Evolutionary conservation across 1,284 basidiomycete genomes (phyloP).

Genomic region (Ustilago shanxiensis): DNA sequence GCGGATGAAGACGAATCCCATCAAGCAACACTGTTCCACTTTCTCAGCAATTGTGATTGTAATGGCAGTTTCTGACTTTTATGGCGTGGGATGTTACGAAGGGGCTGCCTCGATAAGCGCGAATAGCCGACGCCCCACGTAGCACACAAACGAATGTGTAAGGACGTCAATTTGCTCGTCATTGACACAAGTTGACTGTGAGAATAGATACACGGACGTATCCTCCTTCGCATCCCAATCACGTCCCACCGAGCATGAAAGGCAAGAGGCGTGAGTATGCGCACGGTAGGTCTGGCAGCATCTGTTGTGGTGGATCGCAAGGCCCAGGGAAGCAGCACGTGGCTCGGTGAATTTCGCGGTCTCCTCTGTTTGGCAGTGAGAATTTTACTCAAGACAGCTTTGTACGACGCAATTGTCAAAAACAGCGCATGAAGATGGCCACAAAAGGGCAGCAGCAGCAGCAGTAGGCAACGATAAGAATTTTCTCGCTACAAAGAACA

Average conservation of each 20-base stretch:
- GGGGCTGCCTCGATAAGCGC: slow-evolving; percentile 9
- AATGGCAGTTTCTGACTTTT: not conserved
- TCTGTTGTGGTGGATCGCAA: not conserved
- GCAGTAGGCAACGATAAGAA: not conserved
- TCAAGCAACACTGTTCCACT: too few relatives aligned
- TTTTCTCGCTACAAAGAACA: not conserved
- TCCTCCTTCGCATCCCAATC: too few relatives aligned
- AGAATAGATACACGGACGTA: too few relatives aligned
- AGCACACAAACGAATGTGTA: not conserved
- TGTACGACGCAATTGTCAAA: slow-evolving; percentile 9
- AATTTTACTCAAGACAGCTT: not conserved
- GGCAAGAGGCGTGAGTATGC: too few relatives aligned
- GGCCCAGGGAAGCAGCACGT: not conserved
- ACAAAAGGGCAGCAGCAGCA: not conserved
- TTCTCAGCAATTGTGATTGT: too few relatives aligned
- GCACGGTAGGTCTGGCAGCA: not conserved
- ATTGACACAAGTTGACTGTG: too few relatives aligned
- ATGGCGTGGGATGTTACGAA: too few relatives aligned
- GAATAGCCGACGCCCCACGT: slow-evolving; percentile 16
- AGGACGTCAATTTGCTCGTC: not conserved
- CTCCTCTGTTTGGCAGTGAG: not conserved
- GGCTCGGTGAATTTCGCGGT: slow-evolving; percentile 1
- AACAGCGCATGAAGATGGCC: not conserved
- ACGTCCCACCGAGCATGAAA: too few relatives aligned
- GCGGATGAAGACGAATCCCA: too few relatives aligned